A percentile compares a stretch with the other conserved stretches of the same genome.
Evolutionary conservation across 768 basidiomycete genomes (phyloP).

Genomic region (Lactarius sanguifluus): DNA sequence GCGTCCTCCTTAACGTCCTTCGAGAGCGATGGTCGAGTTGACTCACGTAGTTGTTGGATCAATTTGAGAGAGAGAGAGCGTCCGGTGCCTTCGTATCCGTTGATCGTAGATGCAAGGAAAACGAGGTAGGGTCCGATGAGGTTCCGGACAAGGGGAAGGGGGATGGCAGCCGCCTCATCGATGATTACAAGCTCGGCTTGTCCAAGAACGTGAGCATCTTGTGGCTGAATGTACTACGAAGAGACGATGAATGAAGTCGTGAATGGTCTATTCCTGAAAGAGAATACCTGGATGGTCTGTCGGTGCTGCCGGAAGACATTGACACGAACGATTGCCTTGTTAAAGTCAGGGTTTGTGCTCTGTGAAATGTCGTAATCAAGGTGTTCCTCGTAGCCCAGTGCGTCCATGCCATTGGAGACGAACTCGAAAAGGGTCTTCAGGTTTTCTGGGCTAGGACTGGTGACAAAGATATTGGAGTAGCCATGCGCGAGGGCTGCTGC

Average conservation of each 20-base stretch:
- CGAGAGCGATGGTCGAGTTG: constrained; percentile 73
- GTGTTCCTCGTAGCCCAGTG: constrained; percentile 94
- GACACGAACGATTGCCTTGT: constrained; percentile 92
- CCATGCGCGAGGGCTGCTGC: constrained; percentile 91
- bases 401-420: constrained; percentile 95
- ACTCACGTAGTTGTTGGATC: constrained; percentile 93
- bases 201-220: constrained; percentile 96
- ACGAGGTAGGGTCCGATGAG: constrained; percentile 96
- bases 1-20: constrained; percentile 56
- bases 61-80: constrained; percentile 97
- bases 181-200: constrained; percentile 98
- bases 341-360: constrained; percentile 92
- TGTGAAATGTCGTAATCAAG: constrained; percentile 96
- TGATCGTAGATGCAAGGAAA: constrained; percentile 99
- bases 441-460: constrained; percentile 96
- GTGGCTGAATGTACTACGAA: constrained; percentile 92
- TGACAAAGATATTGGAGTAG: constrained; percentile 97
- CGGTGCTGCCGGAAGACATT: constrained; percentile 91
- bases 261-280: neutral
- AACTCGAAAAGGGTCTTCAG: constrained; percentile 98
- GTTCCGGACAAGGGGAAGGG: constrained; percentile 90
- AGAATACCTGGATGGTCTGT: constrained; percentile 89
- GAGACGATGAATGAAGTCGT: neutral
- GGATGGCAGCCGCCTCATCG: constrained; percentile 98
- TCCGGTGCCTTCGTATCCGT: constrained; percentile 99